Evolutionary conservation across 768 basidiomycete species (phyloP).

Genomic region (Leccinellum rugosiceps): DNA sequence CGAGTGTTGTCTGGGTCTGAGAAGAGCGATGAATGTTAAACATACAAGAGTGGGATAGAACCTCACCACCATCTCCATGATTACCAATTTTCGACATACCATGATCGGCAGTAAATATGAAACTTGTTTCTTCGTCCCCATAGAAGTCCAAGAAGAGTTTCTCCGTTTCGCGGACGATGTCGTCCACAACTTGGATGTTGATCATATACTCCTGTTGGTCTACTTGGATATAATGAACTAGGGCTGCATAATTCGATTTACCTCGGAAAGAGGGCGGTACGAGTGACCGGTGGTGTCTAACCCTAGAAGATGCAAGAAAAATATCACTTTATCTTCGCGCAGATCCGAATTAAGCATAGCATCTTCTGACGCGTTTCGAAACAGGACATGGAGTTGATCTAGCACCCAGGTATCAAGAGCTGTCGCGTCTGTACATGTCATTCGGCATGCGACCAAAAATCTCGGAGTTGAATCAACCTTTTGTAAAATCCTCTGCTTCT

Average conservation of each 20-base stretch:
- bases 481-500: slow-evolving; percentile 82
- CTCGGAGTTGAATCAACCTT: slow-evolving; percentile 44
- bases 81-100: slow-evolving; percentile 89
- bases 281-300: slow-evolving; percentile 87
- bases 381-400: slow-evolving; percentile 57
- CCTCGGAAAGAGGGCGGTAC: slow-evolving; percentile 77
- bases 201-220: slow-evolving; percentile 74
- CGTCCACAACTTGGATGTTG: slow-evolving; percentile 77
- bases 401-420: slow-evolving; percentile 77
- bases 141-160: slow-evolving; percentile 61
- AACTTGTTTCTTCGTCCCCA: slow-evolving; percentile 64
- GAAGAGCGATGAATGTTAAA: slow-evolving; percentile 3
- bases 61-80: slow-evolving; percentile 81
- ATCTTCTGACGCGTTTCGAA: slow-evolving; percentile 62
- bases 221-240: not conserved
- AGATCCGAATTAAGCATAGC: slow-evolving; percentile 47
- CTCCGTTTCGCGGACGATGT: slow-evolving; percentile 67
- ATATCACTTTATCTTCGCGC: slow-evolving; percentile 57
- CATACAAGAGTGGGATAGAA: not conserved
- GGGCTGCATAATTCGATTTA: slow-evolving; percentile 22
- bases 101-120: slow-evolving; percentile 84
- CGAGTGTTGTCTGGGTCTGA: slow-evolving; percentile 85
- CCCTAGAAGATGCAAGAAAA: slow-evolving; percentile 83
- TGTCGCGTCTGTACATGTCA: slow-evolving; percentile 56
- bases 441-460: not conserved